Percentiles rank a stretch among this genome's conserved stretches.
These are phyloP conservation scores for Leptographium procerum DNA, from an alignment of 2,329 filamentous ascomycete species.

Conservation along the genomic window DNA sequence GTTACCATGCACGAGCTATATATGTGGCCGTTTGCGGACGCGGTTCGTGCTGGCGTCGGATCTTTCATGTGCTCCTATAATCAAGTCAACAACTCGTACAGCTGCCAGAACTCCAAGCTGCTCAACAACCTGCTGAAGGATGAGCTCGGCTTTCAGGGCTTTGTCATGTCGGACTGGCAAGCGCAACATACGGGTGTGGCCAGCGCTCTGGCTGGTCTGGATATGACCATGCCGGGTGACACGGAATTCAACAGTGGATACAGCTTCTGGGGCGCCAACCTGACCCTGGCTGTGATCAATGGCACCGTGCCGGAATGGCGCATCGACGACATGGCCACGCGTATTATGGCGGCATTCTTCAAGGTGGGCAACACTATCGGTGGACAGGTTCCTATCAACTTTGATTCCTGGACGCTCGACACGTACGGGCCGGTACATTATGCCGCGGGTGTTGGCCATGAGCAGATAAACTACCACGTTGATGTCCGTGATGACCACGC, in stretches of 20 bases:
- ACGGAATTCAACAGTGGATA: constrained; percentile 53
- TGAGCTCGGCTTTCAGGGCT: constrained; percentile 42
- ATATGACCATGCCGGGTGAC: constrained; percentile 87
- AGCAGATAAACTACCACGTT: constrained; percentile 67
- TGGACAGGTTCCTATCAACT: constrained; percentile 53
- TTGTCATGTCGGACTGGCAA: constrained; percentile 14
- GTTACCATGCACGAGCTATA: constrained; percentile 51
- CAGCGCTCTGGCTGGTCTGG: constrained; percentile 59
- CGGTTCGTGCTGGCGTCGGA: constrained; percentile 42
- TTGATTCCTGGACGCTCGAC: constrained; percentile 75
- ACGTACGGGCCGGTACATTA: constrained; percentile 60
- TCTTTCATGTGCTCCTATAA: constrained; percentile 49
- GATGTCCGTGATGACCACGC: constrained; percentile 73
- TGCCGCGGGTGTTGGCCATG: constrained; percentile 40
- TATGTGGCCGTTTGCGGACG: constrained; percentile 54
- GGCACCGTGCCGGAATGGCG: constrained; percentile 81
- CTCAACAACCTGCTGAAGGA: constrained; percentile 57
- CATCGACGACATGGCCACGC: constrained; percentile 82
- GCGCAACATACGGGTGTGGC: constrained; percentile 54
- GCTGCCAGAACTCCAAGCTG: constrained; percentile 56
- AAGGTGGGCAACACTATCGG: constrained; percentile 48
- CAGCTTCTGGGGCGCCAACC: constrained; percentile 50
- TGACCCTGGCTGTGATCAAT: constrained; percentile 80
- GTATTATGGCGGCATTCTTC: constrained; percentile 64
- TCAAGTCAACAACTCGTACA: constrained; percentile 60